Evolutionary conservation across 23 red algal genomes (phyloP), one percentile per base, ranked within the genome.

Genomic region (Cyanidioschyzon merolae): DNA sequence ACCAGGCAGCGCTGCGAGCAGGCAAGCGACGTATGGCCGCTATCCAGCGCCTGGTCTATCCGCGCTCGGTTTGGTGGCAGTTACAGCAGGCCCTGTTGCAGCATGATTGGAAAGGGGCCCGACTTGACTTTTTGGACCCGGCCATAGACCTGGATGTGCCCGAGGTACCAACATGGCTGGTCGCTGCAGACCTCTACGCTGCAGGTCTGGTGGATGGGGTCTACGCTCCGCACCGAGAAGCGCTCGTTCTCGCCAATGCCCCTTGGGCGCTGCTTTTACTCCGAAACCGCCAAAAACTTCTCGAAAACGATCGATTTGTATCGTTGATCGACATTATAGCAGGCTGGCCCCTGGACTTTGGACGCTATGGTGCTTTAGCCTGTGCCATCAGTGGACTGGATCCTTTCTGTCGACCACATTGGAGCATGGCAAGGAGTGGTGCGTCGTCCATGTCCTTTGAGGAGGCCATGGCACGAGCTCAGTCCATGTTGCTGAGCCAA

Each of bases 21-120:
- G 32, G 63, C 63, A 71, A 71, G 29, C 63, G 63, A 12, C 63
- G 63, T 7, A 32, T 71, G 63, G 63, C 63, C 63, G 12, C 3
- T 7, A 25, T 71, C 12, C 16, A 35, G n/a, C 12, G 63, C 3
- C 12, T 32, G 16, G 32, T 35, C 12, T 35, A 71, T 71, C 63
- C n/a, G 32, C 16, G 12, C 29, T 7, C 63, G n/a, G n/a, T 71
- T 12, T 71, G 63, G 63, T 71, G 21, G 63, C 63, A 71, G 7
- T 32, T 71, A 27, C 63, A 71, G 63, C 63, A 71, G n/a, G 30
- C 32, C 16, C 63, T 71, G 7, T 32, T 7, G n/a, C 2, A 7
- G 16, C n/a, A 71, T 7, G 63, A 32, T 7, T 35, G n/a, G 21
- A 25, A 35, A 12, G n/a, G 32, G 3, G 63, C 32, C 7, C 63